Evolutionary conservation across 1,139 yeast genomes (phyloP).

Genomic region (Diutina ranongensis): DNA sequence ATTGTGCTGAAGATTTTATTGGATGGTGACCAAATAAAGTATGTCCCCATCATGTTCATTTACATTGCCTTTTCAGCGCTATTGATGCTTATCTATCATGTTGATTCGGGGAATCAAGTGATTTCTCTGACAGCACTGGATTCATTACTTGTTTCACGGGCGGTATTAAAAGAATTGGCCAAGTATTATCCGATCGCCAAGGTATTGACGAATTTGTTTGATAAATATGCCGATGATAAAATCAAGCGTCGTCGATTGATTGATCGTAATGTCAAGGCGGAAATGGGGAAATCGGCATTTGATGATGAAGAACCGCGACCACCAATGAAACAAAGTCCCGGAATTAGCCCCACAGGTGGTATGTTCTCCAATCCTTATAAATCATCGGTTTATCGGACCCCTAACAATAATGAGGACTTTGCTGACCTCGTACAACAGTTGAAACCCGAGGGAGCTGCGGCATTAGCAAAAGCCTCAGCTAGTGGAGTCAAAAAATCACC

Average conservation of each 20-base stretch:
- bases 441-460: neutral
- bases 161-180: slow-evolving; percentile 42
- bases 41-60: slow-evolving; percentile 46
- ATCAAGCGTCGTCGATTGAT: slow-evolving; percentile 33
- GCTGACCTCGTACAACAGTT: neutral
- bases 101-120: slow-evolving; percentile 44
- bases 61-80: slow-evolving; percentile 58
- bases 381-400: neutral
- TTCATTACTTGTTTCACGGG: slow-evolving; percentile 41
- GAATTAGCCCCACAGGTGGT: neutral
- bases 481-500: neutral
- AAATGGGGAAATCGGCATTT: neutral
- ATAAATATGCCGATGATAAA: slow-evolving; percentile 36
- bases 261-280: slow-evolving; percentile 14
- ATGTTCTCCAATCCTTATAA: neutral
- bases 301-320: neutral
- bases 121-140: slow-evolving; percentile 52
- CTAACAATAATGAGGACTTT: neutral
- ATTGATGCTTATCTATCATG: slow-evolving; percentile 65
- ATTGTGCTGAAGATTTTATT: slow-evolving; percentile 50
- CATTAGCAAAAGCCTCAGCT: neutral
- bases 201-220: slow-evolving; percentile 29
- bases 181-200: slow-evolving; percentile 35
- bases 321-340: neutral
- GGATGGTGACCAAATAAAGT: slow-evolving; percentile 38